These are phyloP conservation scores for Cytospora paraplurivora DNA, from an alignment of 2,329 filamentous ascomycete species.

Conservation along the genomic window DNA sequence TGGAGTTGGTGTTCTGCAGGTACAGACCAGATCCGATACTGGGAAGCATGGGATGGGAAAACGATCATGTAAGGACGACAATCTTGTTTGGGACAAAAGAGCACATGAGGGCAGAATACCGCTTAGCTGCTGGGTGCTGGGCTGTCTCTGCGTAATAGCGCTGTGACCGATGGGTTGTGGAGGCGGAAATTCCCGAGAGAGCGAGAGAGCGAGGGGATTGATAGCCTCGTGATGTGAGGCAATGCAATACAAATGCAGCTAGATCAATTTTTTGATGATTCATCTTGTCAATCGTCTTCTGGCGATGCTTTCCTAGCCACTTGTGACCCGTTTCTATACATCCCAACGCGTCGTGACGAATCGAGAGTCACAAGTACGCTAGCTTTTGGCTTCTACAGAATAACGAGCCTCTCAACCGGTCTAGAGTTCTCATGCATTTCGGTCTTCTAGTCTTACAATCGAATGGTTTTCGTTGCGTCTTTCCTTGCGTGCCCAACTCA, in stretches of 20 bases:
- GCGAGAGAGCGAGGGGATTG: background rate
- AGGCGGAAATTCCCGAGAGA: background rate
- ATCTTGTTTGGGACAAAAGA: background rate
- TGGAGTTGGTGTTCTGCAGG: constrained; percentile 2
- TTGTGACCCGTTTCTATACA: background rate
- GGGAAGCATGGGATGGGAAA: constrained; percentile 1
- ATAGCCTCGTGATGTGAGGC: background rate
- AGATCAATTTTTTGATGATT: background rate
- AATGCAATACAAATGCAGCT: constrained; percentile 1
- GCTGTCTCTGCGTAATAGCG: background rate
- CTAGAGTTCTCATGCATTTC: constrained; percentile 13
- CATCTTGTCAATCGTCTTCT: background rate
- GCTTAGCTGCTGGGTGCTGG: background rate
- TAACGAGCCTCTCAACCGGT: background rate
- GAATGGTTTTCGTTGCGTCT: background rate
- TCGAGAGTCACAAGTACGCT: background rate
- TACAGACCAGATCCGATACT: background rate
- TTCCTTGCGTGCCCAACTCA: background rate
- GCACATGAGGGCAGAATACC: background rate
- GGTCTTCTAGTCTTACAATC: constrained; percentile 20
- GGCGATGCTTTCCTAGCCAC: background rate
- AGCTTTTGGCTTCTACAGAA: background rate
- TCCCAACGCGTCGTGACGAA: background rate
- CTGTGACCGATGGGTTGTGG: background rate
- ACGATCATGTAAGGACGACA: background rate